Evolutionary conservation across 2,329 filamentous ascomycete genomes (phyloP), one percentile per base, ranked within the genome.

Genomic region (Xylariales sp.): DNA sequence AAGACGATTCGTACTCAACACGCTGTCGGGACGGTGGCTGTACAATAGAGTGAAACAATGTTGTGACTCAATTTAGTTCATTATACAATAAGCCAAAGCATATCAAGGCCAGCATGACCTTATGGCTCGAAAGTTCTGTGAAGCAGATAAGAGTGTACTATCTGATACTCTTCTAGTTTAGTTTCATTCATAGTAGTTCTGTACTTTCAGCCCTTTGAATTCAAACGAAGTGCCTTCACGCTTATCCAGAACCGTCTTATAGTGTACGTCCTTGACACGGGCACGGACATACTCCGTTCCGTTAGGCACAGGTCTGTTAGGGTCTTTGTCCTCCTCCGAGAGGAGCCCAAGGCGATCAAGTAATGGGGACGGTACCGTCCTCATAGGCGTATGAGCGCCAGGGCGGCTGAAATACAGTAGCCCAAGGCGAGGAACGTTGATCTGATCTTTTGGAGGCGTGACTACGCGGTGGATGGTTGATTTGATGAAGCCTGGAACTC

Each of bases 251-350:
- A 71, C 65, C 5, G 59, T 63, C 55, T 66, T 69, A 41, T 68
- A 45, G 49, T 71, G 68, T 24, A 71, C 66, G 47, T 71, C 66
- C 51, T 63, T 68, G 18, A 70, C 68, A 7, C 68, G 55, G 2
- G 67, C 69, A 3, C 68, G 60, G 10, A 71, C 66, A 42, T 70
- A 71, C 31, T 70, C 66, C 2, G 64, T 68, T 1, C 68, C 68
- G 1, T 61, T 61, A 0, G 63, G 57, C 1, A 62, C 60, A 4
- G 58, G 56, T 25, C 49, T 52, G 27, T 51, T 61, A 1, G 55
- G 40, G 43, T 65, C 55, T 42, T 64, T 65, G 42, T 69, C 63
- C 24, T 64, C 61, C 4, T 63, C 62, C 1, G 57, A 59, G 22
- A 69, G 52, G 3, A 69, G 51, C 1, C 64, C 66, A 3, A 64